Evolutionary conservation across 352 stramenopile genomes (phyloP), one percentile per base, ranked within the genome.

Genomic region (Phytophthora colocasiae): DNA sequence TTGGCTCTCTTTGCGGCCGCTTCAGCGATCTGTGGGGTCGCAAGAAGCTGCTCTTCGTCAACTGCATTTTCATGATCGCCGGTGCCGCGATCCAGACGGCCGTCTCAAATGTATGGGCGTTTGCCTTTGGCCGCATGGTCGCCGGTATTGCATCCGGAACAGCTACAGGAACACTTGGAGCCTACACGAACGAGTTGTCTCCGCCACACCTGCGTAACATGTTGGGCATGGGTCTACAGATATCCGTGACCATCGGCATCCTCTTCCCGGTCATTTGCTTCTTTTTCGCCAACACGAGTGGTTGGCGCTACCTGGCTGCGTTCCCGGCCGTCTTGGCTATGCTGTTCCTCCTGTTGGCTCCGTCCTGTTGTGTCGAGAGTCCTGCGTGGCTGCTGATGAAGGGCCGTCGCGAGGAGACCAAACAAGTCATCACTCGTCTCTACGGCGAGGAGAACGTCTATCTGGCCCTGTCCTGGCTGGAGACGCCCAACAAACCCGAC

Each of bases 281-380:
- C 56, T 64, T 64, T 50, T 67, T 67, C 59, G 49, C 59, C 15
- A 68, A 73, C 55, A 69, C 67, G 31, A 55, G 29, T 17, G 67
- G 62, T 17, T 80, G 72, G 72, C 72, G 72, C n/a, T 74, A 77
- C 68, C 14, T 80, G 27, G 68, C 75, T 3, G 80, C 54, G 7
- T 82, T 86, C 51, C 80, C 78, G 14, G 72, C 80, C 39, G 48
- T 85, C 17, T 52, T 89, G 6, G 77, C 55, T 12, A 58, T 45
- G 0, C 26, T 82, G 11, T 82, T 83, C 57, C 60, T 86, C 19
- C n/a, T 72, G n/a, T 51, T 81, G 8, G 63, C 74, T 38, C 71
- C 66, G 34, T 62, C 53, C 1, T 46, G 71, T 19, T 50, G 72
- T 9, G 66, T 73, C 27, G 63, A 82, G 49, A 80, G 67, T 36